Percentiles rank a stretch among this genome's conserved stretches.
Conservation (phyloP, 2,329 filamentous ascomycete genomes). For the Pestalotiopsis sp. region DNA sequence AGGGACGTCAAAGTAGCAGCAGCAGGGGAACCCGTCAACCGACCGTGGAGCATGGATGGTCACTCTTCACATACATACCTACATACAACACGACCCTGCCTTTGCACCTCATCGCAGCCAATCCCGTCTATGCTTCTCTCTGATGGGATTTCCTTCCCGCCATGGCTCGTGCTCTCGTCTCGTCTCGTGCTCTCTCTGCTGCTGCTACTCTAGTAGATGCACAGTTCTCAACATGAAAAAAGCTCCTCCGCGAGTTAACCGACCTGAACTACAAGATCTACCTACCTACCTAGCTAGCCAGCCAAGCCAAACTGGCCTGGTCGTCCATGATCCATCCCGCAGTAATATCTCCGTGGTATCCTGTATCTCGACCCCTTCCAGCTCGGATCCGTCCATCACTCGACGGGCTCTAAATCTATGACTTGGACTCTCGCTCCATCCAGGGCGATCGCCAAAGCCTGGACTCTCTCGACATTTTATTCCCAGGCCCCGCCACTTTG, state of each 20-base stretch:
- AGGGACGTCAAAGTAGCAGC: background rate
- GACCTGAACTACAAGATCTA: background rate
- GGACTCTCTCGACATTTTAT: constrained; percentile 3
- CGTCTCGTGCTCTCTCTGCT: background rate
- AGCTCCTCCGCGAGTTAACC: background rate
- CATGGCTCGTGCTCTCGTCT: constrained; percentile 7
- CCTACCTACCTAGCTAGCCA: background rate
- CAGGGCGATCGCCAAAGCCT: background rate
- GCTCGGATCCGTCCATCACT: background rate
- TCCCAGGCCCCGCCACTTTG: constrained; percentile 7
- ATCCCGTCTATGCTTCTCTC: background rate
- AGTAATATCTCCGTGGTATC: background rate
- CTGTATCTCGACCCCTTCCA: background rate
- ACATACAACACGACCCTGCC: background rate
- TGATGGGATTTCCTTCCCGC: background rate
- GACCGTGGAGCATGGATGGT: background rate
- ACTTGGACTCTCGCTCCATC: background rate
- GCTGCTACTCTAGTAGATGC: background rate
- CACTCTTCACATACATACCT: background rate
- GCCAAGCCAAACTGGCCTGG: background rate
- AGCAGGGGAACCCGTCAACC: background rate
- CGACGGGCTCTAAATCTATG: background rate
- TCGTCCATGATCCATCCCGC: background rate
- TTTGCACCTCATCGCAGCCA: background rate
- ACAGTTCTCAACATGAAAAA: background rate